Conservation (phyloP, 345 rosid species). For the Linum usitatissimum region DNA sequence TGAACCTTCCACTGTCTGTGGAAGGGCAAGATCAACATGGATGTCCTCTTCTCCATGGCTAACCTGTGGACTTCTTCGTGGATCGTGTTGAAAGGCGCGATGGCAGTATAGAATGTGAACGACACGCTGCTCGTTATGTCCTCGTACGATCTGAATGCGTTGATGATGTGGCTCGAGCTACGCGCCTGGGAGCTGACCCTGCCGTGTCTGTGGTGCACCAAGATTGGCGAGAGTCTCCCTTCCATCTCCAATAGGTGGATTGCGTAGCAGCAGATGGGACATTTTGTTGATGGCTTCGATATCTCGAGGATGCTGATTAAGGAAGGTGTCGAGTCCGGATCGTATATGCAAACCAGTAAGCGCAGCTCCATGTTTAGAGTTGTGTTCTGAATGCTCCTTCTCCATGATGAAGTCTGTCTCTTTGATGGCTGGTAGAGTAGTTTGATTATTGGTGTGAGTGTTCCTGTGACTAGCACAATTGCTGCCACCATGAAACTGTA, state of each 20-base stretch:
- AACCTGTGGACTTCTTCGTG: constrained; percentile 46
- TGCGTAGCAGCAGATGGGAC: constrained; percentile 15
- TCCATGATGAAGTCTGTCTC: not conserved
- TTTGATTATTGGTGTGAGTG: constrained; percentile 11
- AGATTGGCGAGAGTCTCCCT: constrained; percentile 13
- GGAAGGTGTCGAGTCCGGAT: constrained; percentile 10
- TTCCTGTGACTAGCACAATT: constrained; percentile 10
- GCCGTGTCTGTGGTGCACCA: constrained; percentile 4
- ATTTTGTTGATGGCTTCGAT: constrained; percentile 6
- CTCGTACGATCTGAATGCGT: constrained; percentile 19
- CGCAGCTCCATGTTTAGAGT: constrained; percentile 6
- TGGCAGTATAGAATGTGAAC: constrained; percentile 36
- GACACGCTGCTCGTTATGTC: constrained; percentile 23
- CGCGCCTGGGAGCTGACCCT: not conserved
- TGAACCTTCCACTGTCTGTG: constrained; percentile 28
- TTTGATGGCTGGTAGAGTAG: constrained; percentile 13
- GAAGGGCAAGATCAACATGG: constrained; percentile 36
- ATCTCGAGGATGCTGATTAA: constrained; percentile 9
- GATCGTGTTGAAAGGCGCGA: constrained; percentile 36
- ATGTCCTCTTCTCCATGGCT: constrained; percentile 39
- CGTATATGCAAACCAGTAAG: constrained; percentile 11
- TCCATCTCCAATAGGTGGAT: constrained; percentile 14
- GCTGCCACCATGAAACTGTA: constrained; percentile 11
- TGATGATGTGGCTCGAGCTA: constrained; percentile 21
- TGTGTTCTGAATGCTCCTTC: constrained; percentile 7